A percentile compares a stretch with the other conserved stretches of the same genome.
Conservation (phyloP, 176 grass and related monocot genomes). For the Metroxylon sagu region DNA sequence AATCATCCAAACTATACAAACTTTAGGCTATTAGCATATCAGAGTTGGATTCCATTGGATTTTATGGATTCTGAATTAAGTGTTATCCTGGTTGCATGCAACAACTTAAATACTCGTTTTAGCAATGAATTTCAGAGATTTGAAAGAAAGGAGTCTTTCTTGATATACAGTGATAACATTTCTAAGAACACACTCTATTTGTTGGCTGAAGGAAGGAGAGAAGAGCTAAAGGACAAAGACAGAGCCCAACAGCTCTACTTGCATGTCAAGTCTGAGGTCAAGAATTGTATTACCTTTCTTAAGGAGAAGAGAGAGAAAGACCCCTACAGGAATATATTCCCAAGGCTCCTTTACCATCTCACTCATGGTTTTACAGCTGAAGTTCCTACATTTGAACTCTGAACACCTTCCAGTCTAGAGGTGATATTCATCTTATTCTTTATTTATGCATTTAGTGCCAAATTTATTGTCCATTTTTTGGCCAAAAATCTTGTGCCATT, state of each 20-base stretch:
- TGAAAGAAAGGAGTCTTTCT: too few relatives aligned
- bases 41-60: too few relatives aligned
- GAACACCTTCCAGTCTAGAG: slow-evolving; percentile 1
- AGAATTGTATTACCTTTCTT: slow-evolving; percentile 53
- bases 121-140: too few relatives aligned
- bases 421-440: neutral
- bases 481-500: too few relatives aligned
- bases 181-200: neutral
- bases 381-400: slow-evolving; percentile 84
- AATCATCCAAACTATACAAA: too few relatives aligned
- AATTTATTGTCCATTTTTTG: too few relatives aligned
- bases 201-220: slow-evolving; percentile 49
- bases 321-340: slow-evolving; percentile 68
- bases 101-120: too few relatives aligned
- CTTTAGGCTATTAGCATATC: too few relatives aligned
- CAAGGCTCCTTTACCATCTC: slow-evolving; percentile 64
- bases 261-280: slow-evolving; percentile 77
- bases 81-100: too few relatives aligned
- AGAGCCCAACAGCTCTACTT: slow-evolving; percentile 62
- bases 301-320: slow-evolving; percentile 80
- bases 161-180: neutral
- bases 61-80: too few relatives aligned
- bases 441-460: neutral
- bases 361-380: slow-evolving; percentile 43
- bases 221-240: slow-evolving; percentile 48